Evolutionary conservation across 192 early-diverging fungal species (phyloP), one percentile per base, ranked within the genome.

Genomic region (Entophlyctis luteolus): DNA sequence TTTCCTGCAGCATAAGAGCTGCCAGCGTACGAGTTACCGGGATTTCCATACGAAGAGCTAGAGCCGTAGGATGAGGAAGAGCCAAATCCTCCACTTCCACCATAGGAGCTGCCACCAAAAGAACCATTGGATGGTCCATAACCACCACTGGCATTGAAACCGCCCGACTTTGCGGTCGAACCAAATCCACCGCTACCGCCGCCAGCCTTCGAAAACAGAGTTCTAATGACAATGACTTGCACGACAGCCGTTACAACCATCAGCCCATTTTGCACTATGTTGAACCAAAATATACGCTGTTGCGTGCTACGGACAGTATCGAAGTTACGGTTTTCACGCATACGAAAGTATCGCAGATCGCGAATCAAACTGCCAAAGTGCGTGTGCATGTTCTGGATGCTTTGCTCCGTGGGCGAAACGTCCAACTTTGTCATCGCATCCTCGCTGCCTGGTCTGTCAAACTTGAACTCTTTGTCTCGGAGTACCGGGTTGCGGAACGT

Each of bases 181-280:
- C 63, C 52, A 1, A 6, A 8, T 14, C 29, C 16, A 35, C 34
- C 25, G 33, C 55, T 34, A 38, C 69, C 57, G 38, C 59, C 63
- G 6, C 62, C 74, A 55, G 54, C 56, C 69, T 77, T 80, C 38
- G 48, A 67, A 78, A 99, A 99, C 85, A 99, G 93, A 23, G 84
- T 90, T 74, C 88, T 87, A 67, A 99, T 91, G 27, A 93, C 89
- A 77, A 90, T 92, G 22, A 99, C 94, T 81, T 99, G 97, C n/a
- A 92, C 65, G 10, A 86, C 85, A 10, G 92, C 88, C 81, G 94
- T 94, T 47, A 81, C 55, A 32, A 98, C 81, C 45, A 99, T 91
- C 37, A 89, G 70, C 45, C 86, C 52, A 55, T 83, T 86, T 77
- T 96, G 90, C 31, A 88, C 53, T 16, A 87, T 65, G 32, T 93